A percentile compares a stretch with the other conserved stretches of the same genome.
phyloP scores from a whole-genome alignment of 129 eudicot species.

The Flaveria ramosissima region DNA sequence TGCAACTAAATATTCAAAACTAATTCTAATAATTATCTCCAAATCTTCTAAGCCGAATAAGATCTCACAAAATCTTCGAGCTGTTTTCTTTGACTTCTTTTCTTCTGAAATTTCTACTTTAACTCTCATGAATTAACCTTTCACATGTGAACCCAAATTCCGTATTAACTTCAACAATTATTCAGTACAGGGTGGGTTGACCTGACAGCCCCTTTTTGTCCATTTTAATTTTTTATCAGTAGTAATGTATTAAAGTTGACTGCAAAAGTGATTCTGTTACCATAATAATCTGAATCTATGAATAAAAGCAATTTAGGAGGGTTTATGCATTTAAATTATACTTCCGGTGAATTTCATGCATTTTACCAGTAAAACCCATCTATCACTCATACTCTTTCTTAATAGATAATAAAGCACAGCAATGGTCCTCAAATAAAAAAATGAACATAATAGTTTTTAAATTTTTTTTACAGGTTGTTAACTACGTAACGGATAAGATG shows the following conservation, averaged over 20 bases:
- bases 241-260: neutral
- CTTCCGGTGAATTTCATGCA: neutral
- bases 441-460: neutral
- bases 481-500: slow-evolving; percentile 88
- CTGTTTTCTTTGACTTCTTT: no score
- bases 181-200: neutral
- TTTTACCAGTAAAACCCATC: neutral
- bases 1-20: no score
- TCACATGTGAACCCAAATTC: no score
- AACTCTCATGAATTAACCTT: no score
- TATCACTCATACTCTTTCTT: neutral
- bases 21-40: no score
- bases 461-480: slow-evolving; percentile 62
- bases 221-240: neutral
- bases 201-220: neutral
- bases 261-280: neutral
- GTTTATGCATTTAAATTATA: neutral
- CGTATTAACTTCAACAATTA: no score
- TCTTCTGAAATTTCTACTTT: no score
- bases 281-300: neutral
- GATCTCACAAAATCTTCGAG: no score
- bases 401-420: neutral
- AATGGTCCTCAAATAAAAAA: neutral
- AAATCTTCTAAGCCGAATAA: no score
- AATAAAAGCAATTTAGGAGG: slow-evolving; percentile 1